These are phyloP conservation scores for Saturnispora kantuleensis DNA, from an alignment of 805 yeast genomes.

Conservation along the genomic window DNA sequence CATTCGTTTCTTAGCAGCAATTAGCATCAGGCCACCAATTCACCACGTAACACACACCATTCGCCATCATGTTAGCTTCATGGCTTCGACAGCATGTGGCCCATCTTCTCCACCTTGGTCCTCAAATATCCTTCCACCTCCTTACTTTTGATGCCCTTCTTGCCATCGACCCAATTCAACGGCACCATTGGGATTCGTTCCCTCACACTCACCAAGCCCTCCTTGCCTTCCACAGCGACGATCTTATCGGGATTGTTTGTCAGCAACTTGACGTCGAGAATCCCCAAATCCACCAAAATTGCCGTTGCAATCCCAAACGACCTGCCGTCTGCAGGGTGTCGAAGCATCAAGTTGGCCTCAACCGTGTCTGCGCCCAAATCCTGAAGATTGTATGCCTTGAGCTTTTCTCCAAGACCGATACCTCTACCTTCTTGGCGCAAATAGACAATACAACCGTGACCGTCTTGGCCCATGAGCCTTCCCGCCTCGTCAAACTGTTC, in stretches of 20 bases:
- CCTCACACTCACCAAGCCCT: conserved; percentile 60
- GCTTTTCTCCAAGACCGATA: conserved; percentile 94
- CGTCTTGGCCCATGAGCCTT: conserved; percentile 73
- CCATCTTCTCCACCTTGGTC: conserved; percentile 96
- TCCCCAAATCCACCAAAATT: conserved; percentile 73
- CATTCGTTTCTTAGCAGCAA: too few species aligned
- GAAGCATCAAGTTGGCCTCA: conserved; percentile 81
- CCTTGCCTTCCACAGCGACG: conserved; percentile 84
- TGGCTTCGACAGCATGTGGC: conserved; percentile 63
- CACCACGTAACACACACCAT: too few species aligned
- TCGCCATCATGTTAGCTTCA: background rate
- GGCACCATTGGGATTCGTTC: conserved; percentile 98
- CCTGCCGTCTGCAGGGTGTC: conserved; percentile 98
- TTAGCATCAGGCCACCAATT: background rate
- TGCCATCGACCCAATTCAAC: conserved; percentile 64
- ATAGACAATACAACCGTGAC: conserved; percentile 91
- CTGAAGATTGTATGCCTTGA: conserved; percentile 93
- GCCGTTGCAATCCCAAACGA: conserved; percentile 92
- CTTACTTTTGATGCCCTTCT: conserved; percentile 62
- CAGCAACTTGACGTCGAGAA: conserved; percentile 59
- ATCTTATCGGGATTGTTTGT: conserved; percentile 97
- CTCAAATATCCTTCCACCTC: conserved; percentile 91
- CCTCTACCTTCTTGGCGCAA: conserved; percentile 98
- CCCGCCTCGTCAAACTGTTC: conserved; percentile 99
- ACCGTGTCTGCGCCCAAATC: conserved; percentile 98